Evolutionary conservation across 176 grass and related monocot species (phyloP).

Genomic region (Ensete ventricosum): DNA sequence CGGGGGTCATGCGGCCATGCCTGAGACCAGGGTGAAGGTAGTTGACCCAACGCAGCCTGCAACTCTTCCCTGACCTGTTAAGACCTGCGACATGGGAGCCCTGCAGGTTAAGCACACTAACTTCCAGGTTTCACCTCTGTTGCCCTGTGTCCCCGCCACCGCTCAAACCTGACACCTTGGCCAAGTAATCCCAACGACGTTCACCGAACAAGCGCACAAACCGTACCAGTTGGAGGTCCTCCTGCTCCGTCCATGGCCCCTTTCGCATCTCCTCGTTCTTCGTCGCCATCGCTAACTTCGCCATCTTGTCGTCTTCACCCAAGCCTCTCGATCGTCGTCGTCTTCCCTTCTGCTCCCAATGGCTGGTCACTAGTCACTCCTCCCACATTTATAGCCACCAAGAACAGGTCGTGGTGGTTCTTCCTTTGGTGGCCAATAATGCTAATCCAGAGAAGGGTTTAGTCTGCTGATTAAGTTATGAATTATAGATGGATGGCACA

Average conservation of each 20-base stretch:
- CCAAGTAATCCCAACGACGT: constrained; percentile 22
- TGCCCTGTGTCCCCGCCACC: constrained; percentile 5
- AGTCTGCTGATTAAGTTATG: neutral
- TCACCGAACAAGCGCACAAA: constrained; percentile 22
- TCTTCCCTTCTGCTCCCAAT: neutral
- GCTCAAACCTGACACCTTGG: constrained; percentile 24
- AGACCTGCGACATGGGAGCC: constrained; percentile 10
- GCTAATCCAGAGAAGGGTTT: neutral
- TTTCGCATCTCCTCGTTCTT: neutral
- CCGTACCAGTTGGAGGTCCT: constrained; percentile 20
- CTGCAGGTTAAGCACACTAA: neutral
- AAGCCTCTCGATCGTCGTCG: neutral
- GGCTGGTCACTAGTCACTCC: too few relatives aligned
- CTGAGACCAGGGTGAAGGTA: constrained; percentile 21
- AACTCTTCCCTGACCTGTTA: constrained; percentile 20
- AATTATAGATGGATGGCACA: too few relatives aligned
- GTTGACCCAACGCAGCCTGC: constrained; percentile 22
- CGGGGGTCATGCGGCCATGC: constrained; percentile 3
- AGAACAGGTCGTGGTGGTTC: neutral
- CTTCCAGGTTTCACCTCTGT: neutral
- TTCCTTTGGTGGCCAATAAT: neutral
- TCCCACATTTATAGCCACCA: neutral
- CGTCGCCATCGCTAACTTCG: neutral
- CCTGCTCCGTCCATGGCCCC: constrained; percentile 19
- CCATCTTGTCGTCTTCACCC: neutral